Conservation (phyloP, 2,329 filamentous ascomycete species). For the Rhinocladiella mackenziei region DNA sequence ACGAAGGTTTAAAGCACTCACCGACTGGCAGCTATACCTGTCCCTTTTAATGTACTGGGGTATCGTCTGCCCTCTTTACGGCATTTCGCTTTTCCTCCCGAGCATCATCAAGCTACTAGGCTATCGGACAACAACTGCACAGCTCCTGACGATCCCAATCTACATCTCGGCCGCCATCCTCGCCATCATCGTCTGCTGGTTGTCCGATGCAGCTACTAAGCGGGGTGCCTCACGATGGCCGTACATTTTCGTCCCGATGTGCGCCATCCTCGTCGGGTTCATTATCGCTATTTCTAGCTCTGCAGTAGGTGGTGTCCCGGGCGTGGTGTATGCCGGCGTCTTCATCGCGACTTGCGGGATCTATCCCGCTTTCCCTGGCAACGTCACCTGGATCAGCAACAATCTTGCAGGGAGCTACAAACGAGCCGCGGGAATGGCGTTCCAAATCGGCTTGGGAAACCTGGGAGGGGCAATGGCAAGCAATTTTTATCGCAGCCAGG, state of each 20-base stretch:
- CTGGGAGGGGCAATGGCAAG: conserved; percentile 57
- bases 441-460: conserved; percentile 53
- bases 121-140: conserved; percentile 55
- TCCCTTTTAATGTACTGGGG: conserved; percentile 70
- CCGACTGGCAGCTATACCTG: conserved; percentile 67
- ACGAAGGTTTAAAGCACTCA: conserved; percentile 58
- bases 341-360: too few species aligned
- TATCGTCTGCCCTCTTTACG: conserved; percentile 58
- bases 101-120: conserved; percentile 54
- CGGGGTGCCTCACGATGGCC: too few species aligned
- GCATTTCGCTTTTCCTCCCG: conserved; percentile 58
- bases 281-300: conserved; percentile 50
- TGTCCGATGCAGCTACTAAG: too few species aligned
- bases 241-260: conserved; percentile 53
- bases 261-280: conserved; percentile 55
- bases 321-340: too few species aligned
- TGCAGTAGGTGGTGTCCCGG: too few species aligned
- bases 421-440: conserved; percentile 59
- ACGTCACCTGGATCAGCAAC: conserved; percentile 56
- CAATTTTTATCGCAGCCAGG: conserved; percentile 61
- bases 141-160: conserved; percentile 64
- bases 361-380: too few species aligned
- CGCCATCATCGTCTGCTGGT: conserved; percentile 52
- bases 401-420: conserved; percentile 56
- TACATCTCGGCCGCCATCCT: conserved; percentile 58